Evolutionary conservation across 441 rosid species (phyloP).

Genomic region (Bocquillonia castaneifolia): DNA sequence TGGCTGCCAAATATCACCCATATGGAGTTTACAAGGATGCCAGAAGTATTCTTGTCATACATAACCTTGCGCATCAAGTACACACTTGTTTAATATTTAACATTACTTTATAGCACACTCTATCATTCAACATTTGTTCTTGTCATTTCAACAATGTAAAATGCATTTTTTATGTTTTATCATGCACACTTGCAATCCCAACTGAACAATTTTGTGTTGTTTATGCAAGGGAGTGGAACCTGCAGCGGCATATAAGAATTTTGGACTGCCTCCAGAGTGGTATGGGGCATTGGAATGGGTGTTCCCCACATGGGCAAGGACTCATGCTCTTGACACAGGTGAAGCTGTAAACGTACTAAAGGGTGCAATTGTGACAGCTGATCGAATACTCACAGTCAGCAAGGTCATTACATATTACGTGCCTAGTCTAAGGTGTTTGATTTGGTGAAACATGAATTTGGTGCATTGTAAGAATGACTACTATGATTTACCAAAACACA

Average conservation of each 20-base stretch:
- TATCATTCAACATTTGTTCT: neutral
- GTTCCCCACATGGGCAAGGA: conserved; percentile 94
- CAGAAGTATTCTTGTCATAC: conserved; percentile 70
- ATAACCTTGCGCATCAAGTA: conserved; percentile 96
- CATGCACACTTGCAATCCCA: conserved; percentile 6
- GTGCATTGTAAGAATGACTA: neutral
- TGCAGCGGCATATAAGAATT: conserved; percentile 57
- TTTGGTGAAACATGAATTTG: conserved; percentile 5
- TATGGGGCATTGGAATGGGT: conserved; percentile 92
- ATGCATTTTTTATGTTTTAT: neutral
- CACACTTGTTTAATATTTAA: conserved; percentile 10
- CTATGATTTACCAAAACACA: conserved; percentile 7
- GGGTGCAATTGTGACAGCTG: conserved; percentile 92
- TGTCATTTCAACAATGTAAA: neutral
- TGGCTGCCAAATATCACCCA: conserved; percentile 84
- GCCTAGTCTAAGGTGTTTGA: conserved; percentile 9
- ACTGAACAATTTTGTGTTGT: conserved; percentile 3
- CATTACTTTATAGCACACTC: neutral
- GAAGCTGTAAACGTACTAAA: conserved; percentile 91
- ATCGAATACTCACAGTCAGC: conserved; percentile 87
- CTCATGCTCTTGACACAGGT: conserved; percentile 98
- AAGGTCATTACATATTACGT: conserved; percentile 43
- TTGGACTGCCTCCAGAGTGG: conserved; percentile 85
- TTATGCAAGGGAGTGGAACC: conserved; percentile 85
- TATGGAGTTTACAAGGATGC: conserved; percentile 86